Conservation (phyloP, 345 rosid genomes). For the Streptanthus diversifolius region DNA sequence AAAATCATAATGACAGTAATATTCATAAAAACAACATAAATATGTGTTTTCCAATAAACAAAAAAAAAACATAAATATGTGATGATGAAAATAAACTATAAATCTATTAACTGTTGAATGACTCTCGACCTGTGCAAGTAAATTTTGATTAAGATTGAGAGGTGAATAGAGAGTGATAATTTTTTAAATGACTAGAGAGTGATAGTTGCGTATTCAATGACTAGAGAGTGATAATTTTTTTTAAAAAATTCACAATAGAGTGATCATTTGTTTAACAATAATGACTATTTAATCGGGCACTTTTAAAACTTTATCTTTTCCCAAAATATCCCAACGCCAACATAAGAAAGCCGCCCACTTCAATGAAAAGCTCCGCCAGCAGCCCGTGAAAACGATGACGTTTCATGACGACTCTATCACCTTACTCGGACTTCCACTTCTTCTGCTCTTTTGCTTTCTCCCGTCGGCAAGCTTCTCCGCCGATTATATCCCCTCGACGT, state of each 20-base stretch:
- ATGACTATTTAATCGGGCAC: conserved; percentile 11
- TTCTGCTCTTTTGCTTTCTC: conserved; percentile 7
- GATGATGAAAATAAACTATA: too few species aligned
- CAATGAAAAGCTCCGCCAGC: conserved; percentile 25
- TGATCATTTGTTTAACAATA: conserved; percentile 9
- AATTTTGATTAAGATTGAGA: not conserved
- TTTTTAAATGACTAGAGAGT: too few species aligned
- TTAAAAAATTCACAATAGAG: too few species aligned
- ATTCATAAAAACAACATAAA: too few species aligned
- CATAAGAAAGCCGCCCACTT: conserved; percentile 8
- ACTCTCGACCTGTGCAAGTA: not conserved
- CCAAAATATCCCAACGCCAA: not conserved
- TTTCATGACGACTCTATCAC: not conserved
- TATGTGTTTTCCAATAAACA: too few species aligned
- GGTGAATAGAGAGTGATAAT: too few species aligned
- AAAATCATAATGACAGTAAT: too few species aligned
- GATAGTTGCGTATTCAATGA: too few species aligned
- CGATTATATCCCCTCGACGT: conserved; percentile 44
- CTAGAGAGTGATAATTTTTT: too few species aligned
- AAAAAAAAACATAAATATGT: too few species aligned
- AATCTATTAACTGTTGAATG: not conserved
- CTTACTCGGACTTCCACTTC: not conserved
- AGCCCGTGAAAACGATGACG: conserved; percentile 27
- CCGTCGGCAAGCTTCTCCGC: conserved; percentile 9
- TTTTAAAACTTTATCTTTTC: not conserved